Percentiles rank a stretch among this genome's conserved stretches.
These are phyloP conservation scores for Neurospora cerealis DNA, from an alignment of 495 filamentous ascomycete genomes.

Conservation along the genomic window DNA sequence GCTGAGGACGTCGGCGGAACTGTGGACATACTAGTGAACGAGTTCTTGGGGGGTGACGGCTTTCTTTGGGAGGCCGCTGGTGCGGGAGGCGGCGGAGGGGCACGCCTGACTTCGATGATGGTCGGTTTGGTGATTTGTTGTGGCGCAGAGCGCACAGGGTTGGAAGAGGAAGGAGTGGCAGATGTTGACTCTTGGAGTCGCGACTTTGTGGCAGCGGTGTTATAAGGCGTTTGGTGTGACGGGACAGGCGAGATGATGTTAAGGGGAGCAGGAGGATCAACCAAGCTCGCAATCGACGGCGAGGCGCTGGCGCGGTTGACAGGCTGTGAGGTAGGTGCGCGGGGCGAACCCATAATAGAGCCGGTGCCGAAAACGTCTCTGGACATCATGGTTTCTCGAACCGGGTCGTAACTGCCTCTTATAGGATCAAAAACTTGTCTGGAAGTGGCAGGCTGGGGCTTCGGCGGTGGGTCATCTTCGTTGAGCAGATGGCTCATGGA, in stretches of 20 bases:
- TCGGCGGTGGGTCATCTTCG: conserved; percentile 31
- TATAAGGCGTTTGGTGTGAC: conserved; percentile 32
- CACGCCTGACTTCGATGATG: conserved; percentile 25
- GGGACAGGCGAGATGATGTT: conserved; percentile 34
- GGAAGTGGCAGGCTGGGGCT: conserved; percentile 40
- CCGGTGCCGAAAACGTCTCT: conserved; percentile 42
- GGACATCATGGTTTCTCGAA: conserved; percentile 37
- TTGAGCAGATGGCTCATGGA: conserved; percentile 45
- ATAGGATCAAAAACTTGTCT: conserved; percentile 85
- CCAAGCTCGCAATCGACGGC: conserved; percentile 80
- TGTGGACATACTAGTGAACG: background rate
- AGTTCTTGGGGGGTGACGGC: background rate
- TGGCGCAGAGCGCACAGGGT: conserved; percentile 13
- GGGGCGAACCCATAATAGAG: conserved; percentile 41
- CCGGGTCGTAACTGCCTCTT: conserved; percentile 55
- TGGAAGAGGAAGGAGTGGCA: conserved; percentile 20
- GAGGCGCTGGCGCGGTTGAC: conserved; percentile 69
- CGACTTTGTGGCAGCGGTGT: conserved; percentile 12
- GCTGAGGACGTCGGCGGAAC: conserved; percentile 6
- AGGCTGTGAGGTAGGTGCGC: conserved; percentile 31
- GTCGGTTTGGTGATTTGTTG: conserved; percentile 27
- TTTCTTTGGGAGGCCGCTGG: conserved; percentile 9
- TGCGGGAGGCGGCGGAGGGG: conserved; percentile 19
- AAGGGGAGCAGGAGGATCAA: conserved; percentile 56
- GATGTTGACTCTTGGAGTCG: conserved; percentile 22